These are phyloP conservation scores for Orbilia javanica DNA, from an alignment of 2,329 filamentous ascomycete species.

Conservation along the genomic window DNA sequence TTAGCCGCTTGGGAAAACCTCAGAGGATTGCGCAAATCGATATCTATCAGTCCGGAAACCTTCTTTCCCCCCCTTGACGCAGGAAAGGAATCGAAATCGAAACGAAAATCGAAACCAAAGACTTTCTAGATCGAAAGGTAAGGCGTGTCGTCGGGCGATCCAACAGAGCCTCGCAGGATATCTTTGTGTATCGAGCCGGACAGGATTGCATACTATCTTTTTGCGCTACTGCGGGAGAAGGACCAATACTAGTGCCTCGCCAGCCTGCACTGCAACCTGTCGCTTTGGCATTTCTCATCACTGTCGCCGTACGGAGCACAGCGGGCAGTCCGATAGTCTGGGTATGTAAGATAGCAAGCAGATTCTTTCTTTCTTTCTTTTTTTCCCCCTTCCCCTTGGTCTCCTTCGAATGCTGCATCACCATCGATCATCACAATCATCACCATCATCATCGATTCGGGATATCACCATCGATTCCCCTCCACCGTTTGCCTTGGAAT, in stretches of 20 bases:
- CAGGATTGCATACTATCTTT: constrained; percentile 35
- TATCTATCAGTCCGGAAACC: not conserved
- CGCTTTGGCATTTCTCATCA: constrained; percentile 56
- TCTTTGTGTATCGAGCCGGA: constrained; percentile 22
- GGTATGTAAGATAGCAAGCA: constrained; percentile 17
- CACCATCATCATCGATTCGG: constrained; percentile 3
- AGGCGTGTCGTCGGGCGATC: constrained; percentile 27
- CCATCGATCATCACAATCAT: constrained; percentile 11
- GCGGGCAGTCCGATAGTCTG: constrained; percentile 42
- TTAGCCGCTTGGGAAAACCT: constrained; percentile 12
- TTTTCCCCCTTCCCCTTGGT: not conserved
- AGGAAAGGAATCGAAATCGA: too few species aligned
- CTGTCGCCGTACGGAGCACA: constrained; percentile 10
- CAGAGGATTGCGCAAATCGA: constrained; percentile 21
- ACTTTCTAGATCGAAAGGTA: not conserved
- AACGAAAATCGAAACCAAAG: not conserved
- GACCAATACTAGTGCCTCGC: constrained; percentile 44
- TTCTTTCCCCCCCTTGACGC: not conserved
- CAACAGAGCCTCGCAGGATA: constrained; percentile 58
- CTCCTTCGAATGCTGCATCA: constrained; percentile 4
- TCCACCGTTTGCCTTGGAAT: not conserved
- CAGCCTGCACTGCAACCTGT: constrained; percentile 56
- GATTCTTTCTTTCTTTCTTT: constrained; percentile 19
- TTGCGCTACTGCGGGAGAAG: constrained; percentile 22
- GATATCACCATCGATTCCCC: not conserved